Evolutionary conservation across 2,329 filamentous ascomycete genomes (phyloP).

Genomic region (Hypoxylon sp.): DNA sequence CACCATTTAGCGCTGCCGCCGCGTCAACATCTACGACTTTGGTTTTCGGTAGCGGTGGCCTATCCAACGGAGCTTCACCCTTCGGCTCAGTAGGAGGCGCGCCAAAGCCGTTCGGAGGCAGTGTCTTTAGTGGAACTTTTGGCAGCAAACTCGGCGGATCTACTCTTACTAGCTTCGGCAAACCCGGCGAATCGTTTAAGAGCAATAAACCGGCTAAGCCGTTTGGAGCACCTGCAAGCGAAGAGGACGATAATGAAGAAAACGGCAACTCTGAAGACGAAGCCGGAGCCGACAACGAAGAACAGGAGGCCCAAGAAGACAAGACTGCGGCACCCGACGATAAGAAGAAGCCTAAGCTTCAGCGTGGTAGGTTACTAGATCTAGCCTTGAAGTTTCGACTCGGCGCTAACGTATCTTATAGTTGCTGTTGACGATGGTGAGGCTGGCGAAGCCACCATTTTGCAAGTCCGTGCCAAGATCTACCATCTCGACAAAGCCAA

Average conservation of each 20-base stretch:
- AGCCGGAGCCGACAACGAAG: slow-evolving; percentile 62
- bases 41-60: slow-evolving; percentile 62
- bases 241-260: slow-evolving; percentile 60
- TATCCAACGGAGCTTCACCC: slow-evolving; percentile 51
- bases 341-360: slow-evolving; percentile 75
- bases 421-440: slow-evolving; percentile 87
- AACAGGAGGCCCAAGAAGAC: slow-evolving; percentile 66
- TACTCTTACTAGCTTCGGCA: slow-evolving; percentile 79
- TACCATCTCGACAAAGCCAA: slow-evolving; percentile 81
- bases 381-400: slow-evolving; percentile 49
- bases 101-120: slow-evolving; percentile 56
- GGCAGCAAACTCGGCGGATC: slow-evolving; percentile 61
- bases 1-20: slow-evolving; percentile 56
- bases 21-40: slow-evolving; percentile 62
- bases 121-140: slow-evolving; percentile 64
- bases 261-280: slow-evolving; percentile 57
- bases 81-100: slow-evolving; percentile 51
- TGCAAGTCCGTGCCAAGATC: slow-evolving; percentile 85
- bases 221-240: slow-evolving; percentile 83
- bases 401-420: slow-evolving; percentile 55
- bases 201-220: slow-evolving; percentile 76
- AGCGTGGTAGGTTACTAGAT: slow-evolving; percentile 73
- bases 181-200: slow-evolving; percentile 68
- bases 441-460: slow-evolving; percentile 81
- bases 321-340: slow-evolving; percentile 56